Conservation (phyloP, 1,139 yeast genomes). For the Geotrichum phurueaensis region DNA sequence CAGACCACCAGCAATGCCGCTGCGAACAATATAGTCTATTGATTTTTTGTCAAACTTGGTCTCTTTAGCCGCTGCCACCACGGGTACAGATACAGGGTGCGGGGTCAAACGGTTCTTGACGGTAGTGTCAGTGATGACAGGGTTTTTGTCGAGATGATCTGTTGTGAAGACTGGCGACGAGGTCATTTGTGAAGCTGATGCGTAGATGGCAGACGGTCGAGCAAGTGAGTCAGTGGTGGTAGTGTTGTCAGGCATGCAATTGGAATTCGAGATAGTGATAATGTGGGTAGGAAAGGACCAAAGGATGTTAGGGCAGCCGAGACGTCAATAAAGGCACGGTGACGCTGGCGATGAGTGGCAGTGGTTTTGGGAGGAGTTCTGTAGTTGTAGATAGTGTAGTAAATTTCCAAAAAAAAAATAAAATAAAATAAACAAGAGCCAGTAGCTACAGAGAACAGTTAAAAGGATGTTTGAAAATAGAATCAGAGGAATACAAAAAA, state of each 20-base stretch:
- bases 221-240: background rate
- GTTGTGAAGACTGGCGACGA: background rate
- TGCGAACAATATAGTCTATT: conserved; percentile 67
- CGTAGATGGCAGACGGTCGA: background rate
- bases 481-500: background rate
- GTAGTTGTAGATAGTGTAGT: background rate
- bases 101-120: background rate
- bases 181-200: background rate
- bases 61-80: background rate
- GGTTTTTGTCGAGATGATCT: background rate
- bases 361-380: background rate
- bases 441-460: background rate
- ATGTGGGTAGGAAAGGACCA: background rate
- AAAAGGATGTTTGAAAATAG: background rate
- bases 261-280: background rate
- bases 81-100: background rate
- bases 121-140: background rate
- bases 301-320: background rate
- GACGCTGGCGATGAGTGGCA: background rate
- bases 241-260: background rate
- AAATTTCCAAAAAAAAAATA: background rate
- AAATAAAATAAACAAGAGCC: background rate
- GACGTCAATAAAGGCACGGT: background rate
- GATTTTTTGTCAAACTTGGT: conserved; percentile 54
- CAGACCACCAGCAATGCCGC: conserved; percentile 91